Percentiles rank a stretch among this genome's conserved stretches.
These are phyloP conservation scores for Lineolata rhizophorae DNA, from an alignment of 495 filamentous ascomycete genomes.

Conservation along the genomic window DNA sequence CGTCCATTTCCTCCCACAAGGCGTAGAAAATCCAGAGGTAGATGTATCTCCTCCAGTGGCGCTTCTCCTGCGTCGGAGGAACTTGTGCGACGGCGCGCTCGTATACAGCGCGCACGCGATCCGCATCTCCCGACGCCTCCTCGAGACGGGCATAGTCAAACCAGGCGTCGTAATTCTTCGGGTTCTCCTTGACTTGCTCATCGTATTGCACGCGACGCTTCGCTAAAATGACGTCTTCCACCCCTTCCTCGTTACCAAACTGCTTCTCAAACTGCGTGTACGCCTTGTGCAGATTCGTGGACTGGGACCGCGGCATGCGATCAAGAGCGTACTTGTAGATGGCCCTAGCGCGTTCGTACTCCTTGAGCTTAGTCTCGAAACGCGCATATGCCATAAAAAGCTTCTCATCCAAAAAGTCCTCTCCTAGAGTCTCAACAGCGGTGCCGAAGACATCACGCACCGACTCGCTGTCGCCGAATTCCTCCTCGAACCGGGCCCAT, in stretches of 20 bases:
- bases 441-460: slow-evolving; percentile 82
- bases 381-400: slow-evolving; percentile 83
- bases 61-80: slow-evolving; percentile 87
- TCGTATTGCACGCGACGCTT: slow-evolving; percentile 89
- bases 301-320: slow-evolving; percentile 70
- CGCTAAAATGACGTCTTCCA: slow-evolving; percentile 87
- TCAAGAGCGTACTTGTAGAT: slow-evolving; percentile 96
- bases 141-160: slow-evolving; percentile 88
- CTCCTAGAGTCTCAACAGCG: slow-evolving; percentile 76
- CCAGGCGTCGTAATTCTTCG: slow-evolving; percentile 90
- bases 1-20: slow-evolving; percentile 75
- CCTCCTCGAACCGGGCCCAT: slow-evolving; percentile 94
- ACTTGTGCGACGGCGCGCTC: slow-evolving; percentile 92
- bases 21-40: slow-evolving; percentile 98
- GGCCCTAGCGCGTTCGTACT: slow-evolving; percentile 82
- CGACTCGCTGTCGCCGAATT: slow-evolving; percentile 71
- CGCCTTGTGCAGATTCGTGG: slow-evolving; percentile 63
- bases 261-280: slow-evolving; percentile 98
- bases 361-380: slow-evolving; percentile 83
- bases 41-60: slow-evolving; percentile 92
- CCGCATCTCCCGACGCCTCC: slow-evolving; percentile 56
- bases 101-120: slow-evolving; percentile 76
- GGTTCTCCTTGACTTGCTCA: slow-evolving; percentile 77
- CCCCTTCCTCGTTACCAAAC: slow-evolving; percentile 79
- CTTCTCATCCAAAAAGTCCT: slow-evolving; percentile 92